Conservation (phyloP, 805 yeast species). For the Scheffersomyces ergatensis region DNA sequence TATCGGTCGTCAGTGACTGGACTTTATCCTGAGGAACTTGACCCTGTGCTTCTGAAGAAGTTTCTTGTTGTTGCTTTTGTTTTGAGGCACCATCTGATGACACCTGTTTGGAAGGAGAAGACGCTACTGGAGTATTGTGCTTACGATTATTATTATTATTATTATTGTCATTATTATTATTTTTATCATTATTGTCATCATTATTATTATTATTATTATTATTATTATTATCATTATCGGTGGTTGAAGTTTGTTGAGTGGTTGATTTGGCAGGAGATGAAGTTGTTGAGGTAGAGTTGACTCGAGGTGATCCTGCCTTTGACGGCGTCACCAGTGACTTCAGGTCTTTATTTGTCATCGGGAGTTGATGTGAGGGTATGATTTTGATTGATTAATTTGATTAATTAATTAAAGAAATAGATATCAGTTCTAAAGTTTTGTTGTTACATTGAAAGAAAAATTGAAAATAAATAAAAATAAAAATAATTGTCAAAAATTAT, state of each 20-base stretch:
- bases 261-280: not conserved
- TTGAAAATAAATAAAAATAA: not conserved
- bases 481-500: not conserved
- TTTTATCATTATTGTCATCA: not conserved
- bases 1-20: not conserved
- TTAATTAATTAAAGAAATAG: no score
- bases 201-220: not conserved
- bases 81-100: no score
- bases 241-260: not conserved
- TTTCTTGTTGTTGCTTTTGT: not conserved
- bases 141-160: conserved; percentile 1
- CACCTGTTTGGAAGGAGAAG: not conserved
- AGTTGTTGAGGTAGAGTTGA: not conserved
- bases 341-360: not conserved
- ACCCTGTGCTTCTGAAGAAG: not conserved
- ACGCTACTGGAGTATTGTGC: not conserved
- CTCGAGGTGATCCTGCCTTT: not conserved
- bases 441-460: no score
- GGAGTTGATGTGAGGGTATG: no score
- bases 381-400: no score
- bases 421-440: no score
- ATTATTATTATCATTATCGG: not conserved
- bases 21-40: not conserved
- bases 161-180: conserved; percentile 1
- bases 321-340: not conserved